A percentile compares a stretch with the other conserved stretches of the same genome.
Conservation (phyloP, 1,284 basidiomycete species). For the Hemileia vastatrix region DNA sequence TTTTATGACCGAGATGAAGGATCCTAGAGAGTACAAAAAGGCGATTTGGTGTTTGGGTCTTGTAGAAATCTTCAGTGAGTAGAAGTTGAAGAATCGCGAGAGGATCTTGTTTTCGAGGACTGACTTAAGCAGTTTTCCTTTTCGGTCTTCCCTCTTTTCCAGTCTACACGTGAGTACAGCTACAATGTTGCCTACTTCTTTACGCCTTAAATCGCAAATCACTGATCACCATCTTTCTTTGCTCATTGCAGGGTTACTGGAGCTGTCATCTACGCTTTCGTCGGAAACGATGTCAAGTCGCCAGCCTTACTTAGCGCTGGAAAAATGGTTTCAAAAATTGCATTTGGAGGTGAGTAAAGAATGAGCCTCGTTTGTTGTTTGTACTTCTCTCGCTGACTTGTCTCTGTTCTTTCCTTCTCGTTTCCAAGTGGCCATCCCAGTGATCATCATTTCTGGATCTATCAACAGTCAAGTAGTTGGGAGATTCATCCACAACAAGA, state of each 20-base stretch:
- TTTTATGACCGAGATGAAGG: too few relatives aligned
- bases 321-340: neutral
- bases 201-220: neutral
- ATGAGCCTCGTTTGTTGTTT: neutral
- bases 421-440: neutral
- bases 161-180: neutral
- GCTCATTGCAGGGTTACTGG: neutral
- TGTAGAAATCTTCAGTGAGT: too few relatives aligned
- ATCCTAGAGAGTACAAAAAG: too few relatives aligned
- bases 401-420: neutral
- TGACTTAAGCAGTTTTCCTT: neutral
- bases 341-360: neutral
- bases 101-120: too few relatives aligned
- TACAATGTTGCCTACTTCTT: neutral
- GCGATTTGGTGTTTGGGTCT: too few relatives aligned
- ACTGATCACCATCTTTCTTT: neutral
- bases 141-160: too few relatives aligned
- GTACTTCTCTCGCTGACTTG: neutral
- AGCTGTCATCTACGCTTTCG: neutral
- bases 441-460: conserved; percentile 26
- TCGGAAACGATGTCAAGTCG: too few relatives aligned
- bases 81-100: too few relatives aligned
- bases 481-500: conserved; percentile 31
- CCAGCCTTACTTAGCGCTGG: neutral
- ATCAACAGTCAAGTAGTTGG: conserved; percentile 37